phyloP scores from a whole-genome alignment of 345 rosid species.

The Euphorbia lathyris region DNA sequence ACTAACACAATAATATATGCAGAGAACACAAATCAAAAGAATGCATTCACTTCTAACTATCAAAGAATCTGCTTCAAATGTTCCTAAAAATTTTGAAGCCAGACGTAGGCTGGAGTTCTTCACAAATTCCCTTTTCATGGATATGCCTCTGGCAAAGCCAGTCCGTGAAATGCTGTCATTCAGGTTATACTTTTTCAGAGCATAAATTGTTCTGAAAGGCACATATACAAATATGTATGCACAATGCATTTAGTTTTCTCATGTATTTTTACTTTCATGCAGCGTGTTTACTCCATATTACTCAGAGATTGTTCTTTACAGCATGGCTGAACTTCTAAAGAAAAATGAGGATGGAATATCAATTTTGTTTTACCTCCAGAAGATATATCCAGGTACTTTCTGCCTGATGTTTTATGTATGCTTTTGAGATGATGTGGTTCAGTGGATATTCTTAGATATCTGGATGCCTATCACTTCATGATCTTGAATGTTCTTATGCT shows the following conservation, averaged over 20 bases:
- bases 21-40: conserved; percentile 77
- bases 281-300: conserved; percentile 98
- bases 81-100: conserved; percentile 93
- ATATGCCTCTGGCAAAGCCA: conserved; percentile 69
- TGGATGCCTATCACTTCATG: neutral
- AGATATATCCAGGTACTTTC: conserved; percentile 86
- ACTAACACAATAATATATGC: conserved; percentile 32
- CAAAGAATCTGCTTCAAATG: conserved; percentile 84
- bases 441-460: too few species aligned
- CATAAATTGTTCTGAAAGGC: conserved; percentile 7
- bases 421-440: neutral
- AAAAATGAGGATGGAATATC: conserved; percentile 99
- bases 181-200: conserved; percentile 42
- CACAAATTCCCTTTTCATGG: conserved; percentile 96
- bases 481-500: neutral
- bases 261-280: conserved; percentile 27
- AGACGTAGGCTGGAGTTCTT: conserved; percentile 85
- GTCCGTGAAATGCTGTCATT: conserved; percentile 80
- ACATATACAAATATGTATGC: conserved; percentile 4
- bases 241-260: conserved; percentile 24
- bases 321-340: conserved; percentile 78
- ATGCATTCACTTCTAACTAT: conserved; percentile 76
- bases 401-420: neutral
- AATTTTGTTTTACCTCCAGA: conserved; percentile 92
- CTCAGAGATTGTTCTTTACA: conserved; percentile 93